Percentiles rank a stretch among this genome's conserved stretches.
Evolutionary conservation across 2,329 filamentous ascomycete species (phyloP).

Genomic region (Biscogniauxia marginata): DNA sequence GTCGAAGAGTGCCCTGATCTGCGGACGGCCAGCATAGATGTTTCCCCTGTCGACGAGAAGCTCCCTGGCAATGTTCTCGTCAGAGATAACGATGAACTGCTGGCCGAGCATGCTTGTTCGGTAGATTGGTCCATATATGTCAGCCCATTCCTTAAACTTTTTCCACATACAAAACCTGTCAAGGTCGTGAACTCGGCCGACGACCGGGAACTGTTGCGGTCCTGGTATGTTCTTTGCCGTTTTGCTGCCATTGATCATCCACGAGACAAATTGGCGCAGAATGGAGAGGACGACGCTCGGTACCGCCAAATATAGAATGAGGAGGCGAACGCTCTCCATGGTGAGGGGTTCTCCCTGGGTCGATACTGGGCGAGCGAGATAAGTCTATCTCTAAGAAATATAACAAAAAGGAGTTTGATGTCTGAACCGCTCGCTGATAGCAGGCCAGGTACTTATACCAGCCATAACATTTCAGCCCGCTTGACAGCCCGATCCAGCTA

Average conservation of each 20-base stretch:
- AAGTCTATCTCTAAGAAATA: neutral
- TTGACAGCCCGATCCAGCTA: neutral
- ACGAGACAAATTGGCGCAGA: constrained; percentile 38
- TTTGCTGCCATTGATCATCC: constrained; percentile 29
- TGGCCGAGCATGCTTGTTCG: constrained; percentile 34
- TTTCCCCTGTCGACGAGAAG: constrained; percentile 49
- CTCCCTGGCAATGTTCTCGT: constrained; percentile 48
- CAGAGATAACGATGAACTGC: constrained; percentile 41
- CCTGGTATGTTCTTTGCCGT: constrained; percentile 41
- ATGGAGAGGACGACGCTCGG: constrained; percentile 44
- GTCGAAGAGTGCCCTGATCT: constrained; percentile 48
- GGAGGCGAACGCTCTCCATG: constrained; percentile 40
- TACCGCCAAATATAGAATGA: constrained; percentile 46
- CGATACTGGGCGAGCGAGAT: neutral
- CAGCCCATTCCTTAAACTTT: constrained; percentile 42
- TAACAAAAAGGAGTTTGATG: neutral
- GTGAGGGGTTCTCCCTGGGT: neutral
- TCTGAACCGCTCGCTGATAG: neutral
- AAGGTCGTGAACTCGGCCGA: constrained; percentile 49
- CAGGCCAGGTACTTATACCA: neutral
- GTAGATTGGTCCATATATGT: constrained; percentile 32
- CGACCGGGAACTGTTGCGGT: constrained; percentile 45
- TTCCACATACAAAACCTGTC: constrained; percentile 47
- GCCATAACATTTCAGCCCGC: neutral
- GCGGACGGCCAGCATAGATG: constrained; percentile 49